Base-by-base conservation (phyloP, 495 filamentous ascomycete species). In the Hyaloscypha variabilis region DNA sequence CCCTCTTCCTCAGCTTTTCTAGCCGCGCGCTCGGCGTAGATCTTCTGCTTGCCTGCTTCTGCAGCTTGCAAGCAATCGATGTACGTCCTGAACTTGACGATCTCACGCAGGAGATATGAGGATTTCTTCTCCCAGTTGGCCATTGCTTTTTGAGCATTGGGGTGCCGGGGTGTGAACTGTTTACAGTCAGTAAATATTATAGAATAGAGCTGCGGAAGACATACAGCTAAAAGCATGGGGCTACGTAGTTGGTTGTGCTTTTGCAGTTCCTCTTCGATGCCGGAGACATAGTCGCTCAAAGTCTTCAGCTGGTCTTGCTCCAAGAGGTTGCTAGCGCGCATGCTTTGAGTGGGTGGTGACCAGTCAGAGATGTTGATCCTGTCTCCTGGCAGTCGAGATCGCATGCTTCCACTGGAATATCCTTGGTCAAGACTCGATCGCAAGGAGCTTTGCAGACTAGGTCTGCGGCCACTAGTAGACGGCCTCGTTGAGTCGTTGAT, bases 101-200 rank as follows among this genome's bases (percentile, higher is more conserved):
- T 97, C 77, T 99, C 95, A n/a, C 89, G 82, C 24, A 98, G 79
- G 49, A 99, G 78, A 74, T 98, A 96, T 31, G 89, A 88, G 42
- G 91, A 94, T 77, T 97, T 97, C 62, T 89, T 86, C 79, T 99
- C 93, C 96, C 96, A 99, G 74, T 99, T 99, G 5, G 88, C 81
- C 89, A 97, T 88, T 2, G 94, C 91, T 76, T 91, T 94, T 55
- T 77, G 77, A 25, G 86, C 81, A 73, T 98, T 99, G 24, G 87
- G 85, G 62, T 94, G 89, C 26, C 94, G 87, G 1, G 93, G 92
- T 24, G 93, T 92, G 74, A 96, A 99, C 67, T 86, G 55, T 51
- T n/a, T 26, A 55, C 2, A 30, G 31, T 71, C 64, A 67, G 58
- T 51, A 17, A 19, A 54, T 54, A 8, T 11, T 13, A 31, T 17